Conservation (phyloP, 257 asterid species). For the Nicotiana paniculata region DNA sequence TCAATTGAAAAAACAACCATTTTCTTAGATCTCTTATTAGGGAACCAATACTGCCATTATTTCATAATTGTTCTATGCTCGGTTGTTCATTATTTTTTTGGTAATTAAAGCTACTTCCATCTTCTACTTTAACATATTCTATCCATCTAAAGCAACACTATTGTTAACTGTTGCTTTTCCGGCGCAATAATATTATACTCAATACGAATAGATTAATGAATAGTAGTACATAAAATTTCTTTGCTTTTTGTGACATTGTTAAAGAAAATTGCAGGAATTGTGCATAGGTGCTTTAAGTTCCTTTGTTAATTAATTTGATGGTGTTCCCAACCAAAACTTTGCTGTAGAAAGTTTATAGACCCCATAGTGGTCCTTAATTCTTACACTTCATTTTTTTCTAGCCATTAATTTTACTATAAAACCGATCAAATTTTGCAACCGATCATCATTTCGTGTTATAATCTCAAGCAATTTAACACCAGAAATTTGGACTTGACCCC, state of each 20-base stretch:
- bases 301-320: too few relatives aligned
- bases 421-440: too few relatives aligned
- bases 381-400: too few relatives aligned
- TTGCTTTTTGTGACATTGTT: background rate
- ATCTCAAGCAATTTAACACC: too few relatives aligned
- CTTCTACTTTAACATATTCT: background rate
- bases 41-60: background rate
- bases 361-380: too few relatives aligned
- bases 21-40: background rate
- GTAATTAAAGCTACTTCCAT: background rate
- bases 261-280: background rate
- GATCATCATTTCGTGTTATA: too few relatives aligned
- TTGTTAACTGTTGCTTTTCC: slow-evolving; percentile 5
- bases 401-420: too few relatives aligned
- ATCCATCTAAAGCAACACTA: background rate
- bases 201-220: background rate
- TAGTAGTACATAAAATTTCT: background rate
- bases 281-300: too few relatives aligned
- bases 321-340: too few relatives aligned
- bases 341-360: too few relatives aligned
- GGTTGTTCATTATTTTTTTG: background rate
- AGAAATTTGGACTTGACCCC: too few relatives aligned
- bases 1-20: background rate
- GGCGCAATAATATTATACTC: background rate
- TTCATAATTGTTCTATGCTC: background rate